Percentiles rank a stretch among this genome's conserved stretches.
These are phyloP conservation scores for Nosema granulosis DNA, from an alignment of 371 early-diverging fungal genomes.

Conservation along the genomic window DNA sequence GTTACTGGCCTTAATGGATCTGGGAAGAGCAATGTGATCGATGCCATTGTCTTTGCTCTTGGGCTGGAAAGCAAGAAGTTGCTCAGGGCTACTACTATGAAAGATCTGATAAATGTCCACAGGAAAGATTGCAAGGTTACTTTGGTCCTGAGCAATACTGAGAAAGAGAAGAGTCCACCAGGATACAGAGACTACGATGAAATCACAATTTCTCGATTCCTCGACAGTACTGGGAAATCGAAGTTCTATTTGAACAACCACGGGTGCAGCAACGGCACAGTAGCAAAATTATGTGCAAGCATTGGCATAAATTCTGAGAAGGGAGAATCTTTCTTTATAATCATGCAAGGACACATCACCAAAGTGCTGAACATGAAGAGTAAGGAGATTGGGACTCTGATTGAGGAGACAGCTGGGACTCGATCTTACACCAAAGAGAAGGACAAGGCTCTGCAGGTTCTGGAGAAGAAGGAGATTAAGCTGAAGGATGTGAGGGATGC, in stretches of 20 bases:
- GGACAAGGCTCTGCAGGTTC: conserved; percentile 81
- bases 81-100: conserved; percentile 36
- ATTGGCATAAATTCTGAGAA: conserved; percentile 50
- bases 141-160: conserved; percentile 84
- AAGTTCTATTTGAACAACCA: conserved; percentile 49
- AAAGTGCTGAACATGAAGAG: conserved; percentile 97
- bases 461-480: conserved; percentile 87
- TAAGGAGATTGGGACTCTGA: conserved; percentile 83
- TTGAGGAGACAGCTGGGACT: conserved; percentile 96
- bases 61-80: conserved; percentile 75
- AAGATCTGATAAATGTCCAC: conserved; percentile 59
- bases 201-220: conserved; percentile 75
- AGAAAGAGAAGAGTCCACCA: conserved; percentile 76
- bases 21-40: conserved; percentile 96
- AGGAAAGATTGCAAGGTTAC: conserved; percentile 76
- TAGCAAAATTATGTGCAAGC: conserved; percentile 35
- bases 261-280: conserved; percentile 18
- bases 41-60: conserved; percentile 95
- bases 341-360: conserved; percentile 94
- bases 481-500: conserved; percentile 81
- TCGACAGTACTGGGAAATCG: conserved; percentile 46
- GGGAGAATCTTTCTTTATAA: conserved; percentile 52
- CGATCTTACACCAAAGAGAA: conserved; percentile 92
- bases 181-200: conserved; percentile 79
- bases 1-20: conserved; percentile 98